phyloP scores from a whole-genome alignment of 345 rosid species.

The Lumnitzera racemosa region DNA sequence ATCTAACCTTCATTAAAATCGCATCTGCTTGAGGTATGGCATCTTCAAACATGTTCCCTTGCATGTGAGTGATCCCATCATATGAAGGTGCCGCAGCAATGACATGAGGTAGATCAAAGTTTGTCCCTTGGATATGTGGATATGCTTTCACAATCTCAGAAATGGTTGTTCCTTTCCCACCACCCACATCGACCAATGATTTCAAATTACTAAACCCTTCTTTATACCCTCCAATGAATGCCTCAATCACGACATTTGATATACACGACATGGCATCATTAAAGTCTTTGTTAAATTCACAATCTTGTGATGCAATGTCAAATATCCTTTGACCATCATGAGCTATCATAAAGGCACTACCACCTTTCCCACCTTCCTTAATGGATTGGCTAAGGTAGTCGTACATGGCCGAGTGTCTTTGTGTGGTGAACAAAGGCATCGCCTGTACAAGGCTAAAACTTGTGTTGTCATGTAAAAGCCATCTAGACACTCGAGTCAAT shows the following conservation, averaged over 20 bases:
- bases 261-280: too few species aligned
- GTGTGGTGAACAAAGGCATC: too few species aligned
- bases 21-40: background rate
- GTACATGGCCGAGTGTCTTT: too few species aligned
- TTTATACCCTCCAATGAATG: slow-evolving; percentile 1
- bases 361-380: too few species aligned
- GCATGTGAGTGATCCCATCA: background rate
- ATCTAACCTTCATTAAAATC: background rate
- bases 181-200: slow-evolving; percentile 15
- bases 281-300: too few species aligned
- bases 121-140: slow-evolving; percentile 16
- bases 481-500: too few species aligned
- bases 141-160: slow-evolving; percentile 11
- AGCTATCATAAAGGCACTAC: too few species aligned
- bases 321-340: too few species aligned
- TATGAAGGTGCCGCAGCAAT: background rate
- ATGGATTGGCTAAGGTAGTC: too few species aligned
- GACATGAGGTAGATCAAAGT: slow-evolving; percentile 11
- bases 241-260: slow-evolving; percentile 3
- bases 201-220: slow-evolving; percentile 6
- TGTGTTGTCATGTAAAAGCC: too few species aligned
- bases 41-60: background rate
- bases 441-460: too few species aligned
- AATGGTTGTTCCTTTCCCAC: slow-evolving; percentile 14
- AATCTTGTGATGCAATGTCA: too few species aligned